A percentile compares a stretch with the other conserved stretches of the same genome.
phyloP scores from a whole-genome alignment of 2,329 filamentous ascomycete species.

The Stagonosporopsis chrysanthemi region DNA sequence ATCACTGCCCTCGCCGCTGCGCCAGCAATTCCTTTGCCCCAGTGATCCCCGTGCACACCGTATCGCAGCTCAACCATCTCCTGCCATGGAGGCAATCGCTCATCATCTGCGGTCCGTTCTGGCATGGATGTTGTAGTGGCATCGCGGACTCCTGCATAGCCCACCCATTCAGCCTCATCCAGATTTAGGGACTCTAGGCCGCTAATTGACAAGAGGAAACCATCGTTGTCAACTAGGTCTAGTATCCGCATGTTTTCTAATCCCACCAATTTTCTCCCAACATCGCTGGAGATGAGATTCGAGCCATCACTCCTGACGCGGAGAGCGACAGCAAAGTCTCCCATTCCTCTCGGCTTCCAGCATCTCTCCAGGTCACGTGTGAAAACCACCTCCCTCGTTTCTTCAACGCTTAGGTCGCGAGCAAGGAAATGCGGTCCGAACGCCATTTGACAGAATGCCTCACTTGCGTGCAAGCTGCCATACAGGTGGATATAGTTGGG shows the following conservation, averaged over 20 bases:
- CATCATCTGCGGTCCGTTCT: slow-evolving; percentile 5
- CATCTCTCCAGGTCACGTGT: slow-evolving; percentile 23
- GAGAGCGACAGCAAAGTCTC: slow-evolving; percentile 25
- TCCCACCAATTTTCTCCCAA: slow-evolving; percentile 3
- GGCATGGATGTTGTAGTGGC: slow-evolving; percentile 29
- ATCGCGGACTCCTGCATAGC: slow-evolving; percentile 31
- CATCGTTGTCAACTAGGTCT: not conserved
- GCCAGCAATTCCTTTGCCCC: slow-evolving; percentile 27
- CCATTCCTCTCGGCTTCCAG: slow-evolving; percentile 22
- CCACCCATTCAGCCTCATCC: slow-evolving; percentile 18
- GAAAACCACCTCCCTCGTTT: slow-evolving; percentile 18
- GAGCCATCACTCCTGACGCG: slow-evolving; percentile 3
- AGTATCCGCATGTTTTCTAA: not conserved
- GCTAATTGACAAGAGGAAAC: not conserved
- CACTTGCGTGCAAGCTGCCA: slow-evolving; percentile 17
- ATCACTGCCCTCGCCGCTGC: slow-evolving; percentile 29
- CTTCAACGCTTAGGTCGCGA: slow-evolving; percentile 15
- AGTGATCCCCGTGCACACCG: slow-evolving; percentile 20
- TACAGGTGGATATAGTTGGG: slow-evolving; percentile 15
- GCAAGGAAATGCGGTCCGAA: slow-evolving; percentile 19
- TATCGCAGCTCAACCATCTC: slow-evolving; percentile 32
- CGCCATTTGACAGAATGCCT: slow-evolving; percentile 22
- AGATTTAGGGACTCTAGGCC: not conserved
- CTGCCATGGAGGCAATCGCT: slow-evolving; percentile 23
- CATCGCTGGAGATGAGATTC: not conserved